Base-by-base conservation (phyloP, 1,139 yeast species). In the Blastobotrys persicus region DNA sequence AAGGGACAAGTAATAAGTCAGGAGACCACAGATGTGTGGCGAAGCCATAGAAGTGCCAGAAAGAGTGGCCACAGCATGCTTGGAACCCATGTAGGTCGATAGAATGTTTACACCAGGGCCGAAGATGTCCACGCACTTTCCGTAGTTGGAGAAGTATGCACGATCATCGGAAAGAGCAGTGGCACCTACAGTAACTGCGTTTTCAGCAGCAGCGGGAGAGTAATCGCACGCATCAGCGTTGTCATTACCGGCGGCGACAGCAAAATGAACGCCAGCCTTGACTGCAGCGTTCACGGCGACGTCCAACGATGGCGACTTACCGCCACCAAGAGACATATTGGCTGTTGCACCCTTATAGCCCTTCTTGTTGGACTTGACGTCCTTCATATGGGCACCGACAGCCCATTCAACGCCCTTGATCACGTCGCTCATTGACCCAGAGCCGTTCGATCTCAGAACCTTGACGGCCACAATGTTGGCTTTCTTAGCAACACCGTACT, bases 41-140 rank as follows among this genome's bases (percentile, higher is more conserved):
- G 98, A 88, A 32, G 98, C 98, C 98, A 92, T 92, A 17, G 98
- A 92, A 17, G 98, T 92, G 73, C 98, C 98, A 37, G 97, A 88
- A 71, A 92, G 78, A 47, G 92, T 82, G 54, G 96, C 95, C 58
- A 95, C 85, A 44, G 94, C 89, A 51, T 78, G 70, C 58, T 82
- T 81, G 35, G 95, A 84, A 46, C 96, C 95, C 68, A 87, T 89
- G 74, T 89, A 92, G 31, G 78, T 73, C 11, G 81, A 75, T 52
- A 69, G 65, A 43, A 78, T 68, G 54, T 71, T 70, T 46, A 75
- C 74, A 49, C 86, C 87, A 12, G 85, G 82, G 3, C 83, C 83
- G 59, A 79, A 81, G 46, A 81, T 70, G 62, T 81, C 86, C 26
- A 81, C 85, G 64, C 85, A 79, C 65, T 75, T 72, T 48, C 87